Evolutionary conservation across 1,284 basidiomycete genomes (phyloP).

Genomic region (Microbotryum intermedium): DNA sequence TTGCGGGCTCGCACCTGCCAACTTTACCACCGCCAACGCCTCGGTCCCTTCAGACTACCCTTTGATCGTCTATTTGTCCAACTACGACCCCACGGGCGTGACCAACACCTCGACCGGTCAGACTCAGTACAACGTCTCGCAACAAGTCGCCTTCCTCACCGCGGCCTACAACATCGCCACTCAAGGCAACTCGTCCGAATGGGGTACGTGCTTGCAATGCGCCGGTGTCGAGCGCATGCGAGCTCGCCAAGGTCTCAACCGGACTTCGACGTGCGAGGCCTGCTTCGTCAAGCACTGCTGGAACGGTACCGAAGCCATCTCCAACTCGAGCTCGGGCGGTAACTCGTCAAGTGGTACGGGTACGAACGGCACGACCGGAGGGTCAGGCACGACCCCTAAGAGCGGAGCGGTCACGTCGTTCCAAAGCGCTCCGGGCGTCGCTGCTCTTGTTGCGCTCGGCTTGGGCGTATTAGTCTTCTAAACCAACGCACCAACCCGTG

Average conservation of each 20-base stretch:
- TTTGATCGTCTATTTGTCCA: slow-evolving; percentile 23
- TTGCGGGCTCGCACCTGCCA: slow-evolving; percentile 47
- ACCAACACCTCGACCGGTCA: slow-evolving; percentile 38
- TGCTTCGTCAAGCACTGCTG: slow-evolving; percentile 37
- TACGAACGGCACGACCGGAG: too few species aligned
- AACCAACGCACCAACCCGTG: too few species aligned
- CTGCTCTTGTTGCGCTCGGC: too few species aligned
- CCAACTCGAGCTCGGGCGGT: too few species aligned
- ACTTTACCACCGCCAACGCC: slow-evolving; percentile 31
- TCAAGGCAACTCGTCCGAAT: slow-evolving; percentile 32
- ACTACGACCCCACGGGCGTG: slow-evolving; percentile 12
- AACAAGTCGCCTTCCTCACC: slow-evolving; percentile 20
- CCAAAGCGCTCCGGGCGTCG: too few species aligned
- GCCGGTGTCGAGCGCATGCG: slow-evolving; percentile 40
- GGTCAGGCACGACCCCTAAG: too few species aligned
- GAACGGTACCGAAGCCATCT: neutral
- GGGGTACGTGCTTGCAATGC: slow-evolving; percentile 42
- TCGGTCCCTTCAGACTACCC: neutral
- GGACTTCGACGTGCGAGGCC: slow-evolving; percentile 32
- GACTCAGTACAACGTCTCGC: slow-evolving; percentile 37
- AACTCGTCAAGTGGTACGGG: too few species aligned
- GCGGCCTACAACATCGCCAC: slow-evolving; percentile 5
- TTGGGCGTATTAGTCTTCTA: too few species aligned
- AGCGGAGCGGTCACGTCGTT: too few species aligned
- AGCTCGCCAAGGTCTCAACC: slow-evolving; percentile 10